These are phyloP conservation scores for Cladosporium cucumerinum DNA, from an alignment of 2,329 filamentous ascomycete genomes.

Conservation along the genomic window DNA sequence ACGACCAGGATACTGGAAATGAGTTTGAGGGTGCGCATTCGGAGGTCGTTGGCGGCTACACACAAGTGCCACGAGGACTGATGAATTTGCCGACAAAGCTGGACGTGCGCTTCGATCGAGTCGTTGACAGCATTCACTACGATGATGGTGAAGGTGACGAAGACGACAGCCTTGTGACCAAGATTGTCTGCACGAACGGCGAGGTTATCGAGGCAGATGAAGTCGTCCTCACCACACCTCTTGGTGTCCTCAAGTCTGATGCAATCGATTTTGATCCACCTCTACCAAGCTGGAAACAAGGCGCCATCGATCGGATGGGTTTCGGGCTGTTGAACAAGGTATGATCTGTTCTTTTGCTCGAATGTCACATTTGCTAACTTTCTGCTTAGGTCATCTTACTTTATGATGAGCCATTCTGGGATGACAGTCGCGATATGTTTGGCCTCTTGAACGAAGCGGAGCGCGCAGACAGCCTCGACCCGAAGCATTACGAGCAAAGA, in stretches of 20 bases:
- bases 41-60: conserved; percentile 90
- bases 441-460: conserved; percentile 77
- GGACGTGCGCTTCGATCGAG: conserved; percentile 69
- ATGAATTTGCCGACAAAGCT: conserved; percentile 73
- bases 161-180: conserved; percentile 48
- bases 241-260: conserved; percentile 86
- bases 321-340: conserved; percentile 93
- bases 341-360: conserved; percentile 1
- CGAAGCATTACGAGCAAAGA: conserved; percentile 72
- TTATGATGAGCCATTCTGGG: conserved; percentile 89
- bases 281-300: conserved; percentile 81
- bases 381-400: conserved; percentile 66
- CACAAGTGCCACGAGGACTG: conserved; percentile 84
- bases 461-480: conserved; percentile 66
- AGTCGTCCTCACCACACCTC: conserved; percentile 83
- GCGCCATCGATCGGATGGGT: conserved; percentile 76
- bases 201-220: conserved; percentile 76
- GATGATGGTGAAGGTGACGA: conserved; percentile 22
- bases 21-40: conserved; percentile 95
- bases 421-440: conserved; percentile 85
- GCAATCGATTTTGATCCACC: conserved; percentile 82
- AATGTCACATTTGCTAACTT: neutral
- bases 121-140: conserved; percentile 72
- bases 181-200: conserved; percentile 74
- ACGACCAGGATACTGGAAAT: conserved; percentile 97